Percentiles rank a stretch among this genome's conserved stretches.
Conservation (phyloP, 192 early-diverging fungal species). For the Phlyctochytrium planicorne region DNA sequence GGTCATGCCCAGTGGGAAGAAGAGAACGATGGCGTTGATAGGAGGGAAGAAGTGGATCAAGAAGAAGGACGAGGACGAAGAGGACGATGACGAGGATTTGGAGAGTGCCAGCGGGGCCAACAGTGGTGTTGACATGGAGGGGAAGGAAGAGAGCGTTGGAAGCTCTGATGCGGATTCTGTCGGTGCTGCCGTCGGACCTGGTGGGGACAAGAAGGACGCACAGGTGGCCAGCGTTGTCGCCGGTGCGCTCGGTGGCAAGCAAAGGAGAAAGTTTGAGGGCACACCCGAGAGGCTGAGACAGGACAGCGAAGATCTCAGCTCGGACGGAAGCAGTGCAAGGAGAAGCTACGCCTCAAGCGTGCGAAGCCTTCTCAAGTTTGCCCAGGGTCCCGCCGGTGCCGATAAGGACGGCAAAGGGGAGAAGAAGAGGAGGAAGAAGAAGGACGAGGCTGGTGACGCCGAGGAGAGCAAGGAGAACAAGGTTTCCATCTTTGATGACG, state of each 20-base stretch:
- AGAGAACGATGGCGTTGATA: not conserved
- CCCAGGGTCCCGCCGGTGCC: not conserved
- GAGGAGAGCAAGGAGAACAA: too few relatives aligned
- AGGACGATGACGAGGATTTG: not conserved
- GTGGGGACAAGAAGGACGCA: not conserved
- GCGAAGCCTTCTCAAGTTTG: not conserved
- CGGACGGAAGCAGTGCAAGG: not conserved
- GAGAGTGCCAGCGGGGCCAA: not conserved
- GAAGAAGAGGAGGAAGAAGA: slow-evolving; percentile 1
- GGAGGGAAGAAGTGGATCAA: not conserved
- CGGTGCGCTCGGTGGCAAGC: not conserved
- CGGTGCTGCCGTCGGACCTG: not conserved
- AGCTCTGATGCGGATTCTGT: not conserved
- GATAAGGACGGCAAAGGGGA: too few relatives aligned
- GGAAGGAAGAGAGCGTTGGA: not conserved
- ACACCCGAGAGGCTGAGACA: too few relatives aligned
- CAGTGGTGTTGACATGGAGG: not conserved
- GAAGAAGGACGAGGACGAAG: not conserved
- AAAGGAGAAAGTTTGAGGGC: not conserved
- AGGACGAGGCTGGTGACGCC: not conserved
- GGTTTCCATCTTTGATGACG: slow-evolving; percentile 6
- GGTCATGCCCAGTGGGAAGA: not conserved
- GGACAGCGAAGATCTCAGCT: not conserved
- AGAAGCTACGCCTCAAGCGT: not conserved
- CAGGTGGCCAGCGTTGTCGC: not conserved